phyloP scores from a whole-genome alignment of 768 basidiomycete genomes.

The Tylopilus balloui region DNA sequence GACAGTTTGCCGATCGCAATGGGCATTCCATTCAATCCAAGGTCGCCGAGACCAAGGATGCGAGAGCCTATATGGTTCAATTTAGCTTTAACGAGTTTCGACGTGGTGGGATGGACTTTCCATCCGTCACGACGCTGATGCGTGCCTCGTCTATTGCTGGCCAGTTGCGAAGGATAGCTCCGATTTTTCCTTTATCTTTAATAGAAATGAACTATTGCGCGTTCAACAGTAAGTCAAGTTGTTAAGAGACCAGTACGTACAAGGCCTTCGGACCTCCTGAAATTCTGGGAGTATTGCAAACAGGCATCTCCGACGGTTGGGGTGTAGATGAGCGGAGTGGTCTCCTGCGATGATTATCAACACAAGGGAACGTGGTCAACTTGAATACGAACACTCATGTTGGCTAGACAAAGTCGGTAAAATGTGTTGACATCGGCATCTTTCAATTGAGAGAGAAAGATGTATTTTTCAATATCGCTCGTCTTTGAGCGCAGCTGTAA shows the following conservation, averaged over 20 bases:
- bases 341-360: conserved; percentile 34
- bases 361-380: background rate
- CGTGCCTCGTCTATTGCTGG: conserved; percentile 69
- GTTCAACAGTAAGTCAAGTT: conserved; percentile 5
- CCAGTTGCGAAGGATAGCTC: conserved; percentile 67
- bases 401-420: conserved; percentile 66
- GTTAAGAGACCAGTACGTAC: conserved; percentile 34
- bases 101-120: conserved; percentile 32
- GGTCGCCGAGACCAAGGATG: conserved; percentile 84
- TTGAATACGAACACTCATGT: conserved; percentile 43
- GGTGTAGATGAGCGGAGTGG: conserved; percentile 83
- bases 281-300: conserved; percentile 76
- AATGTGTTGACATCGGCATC: conserved; percentile 69
- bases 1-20: conserved; percentile 92
- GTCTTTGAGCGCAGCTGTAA: conserved; percentile 73
- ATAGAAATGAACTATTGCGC: conserved; percentile 64
- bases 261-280: conserved; percentile 68
- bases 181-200: conserved; percentile 79
- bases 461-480: conserved; percentile 76
- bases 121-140: conserved; percentile 91
- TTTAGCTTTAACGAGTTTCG: conserved; percentile 1
- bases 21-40: conserved; percentile 81
- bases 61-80: conserved; percentile 55
- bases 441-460: conserved; percentile 75
- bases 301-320: conserved; percentile 93